Evolutionary conservation across 345 rosid genomes (phyloP).

Genomic region (Citrus australasica): DNA sequence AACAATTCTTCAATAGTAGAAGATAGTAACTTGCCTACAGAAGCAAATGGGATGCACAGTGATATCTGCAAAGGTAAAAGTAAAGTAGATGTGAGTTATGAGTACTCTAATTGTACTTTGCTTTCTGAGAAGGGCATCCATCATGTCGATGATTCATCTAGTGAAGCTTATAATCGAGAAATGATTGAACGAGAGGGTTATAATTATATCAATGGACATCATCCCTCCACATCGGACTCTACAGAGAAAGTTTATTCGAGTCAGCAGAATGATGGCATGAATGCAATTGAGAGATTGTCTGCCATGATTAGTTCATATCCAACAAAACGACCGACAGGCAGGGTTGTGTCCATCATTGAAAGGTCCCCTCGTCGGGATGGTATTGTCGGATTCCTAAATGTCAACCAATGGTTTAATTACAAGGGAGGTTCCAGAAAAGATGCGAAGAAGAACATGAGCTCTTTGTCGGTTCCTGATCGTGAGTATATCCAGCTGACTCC

Average conservation of each 20-base stretch:
- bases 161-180: slow-evolving; percentile 20
- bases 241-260: slow-evolving; percentile 16
- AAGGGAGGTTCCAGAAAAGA: slow-evolving; percentile 37
- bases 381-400: slow-evolving; percentile 73
- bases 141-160: slow-evolving; percentile 19
- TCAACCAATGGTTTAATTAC: slow-evolving; percentile 51
- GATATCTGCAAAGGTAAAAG: slow-evolving; percentile 29
- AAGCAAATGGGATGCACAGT: slow-evolving; percentile 22
- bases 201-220: slow-evolving; percentile 21
- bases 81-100: slow-evolving; percentile 27
- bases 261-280: slow-evolving; percentile 31
- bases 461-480: slow-evolving; percentile 27
- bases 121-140: slow-evolving; percentile 21
- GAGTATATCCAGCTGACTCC: slow-evolving; percentile 59
- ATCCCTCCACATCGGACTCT: slow-evolving; percentile 26
- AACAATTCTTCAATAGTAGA: slow-evolving; percentile 31
- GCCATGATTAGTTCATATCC: slow-evolving; percentile 48
- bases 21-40: slow-evolving; percentile 26
- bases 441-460: slow-evolving; percentile 32
- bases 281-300: slow-evolving; percentile 51
- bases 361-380: slow-evolving; percentile 59
- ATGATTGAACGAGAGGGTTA: slow-evolving; percentile 12
- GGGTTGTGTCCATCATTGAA: slow-evolving; percentile 66
- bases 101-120: slow-evolving; percentile 4
- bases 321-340: slow-evolving; percentile 79